phyloP scores from a whole-genome alignment of 129 eudicot genomes.

The Arctium lappa region DNA sequence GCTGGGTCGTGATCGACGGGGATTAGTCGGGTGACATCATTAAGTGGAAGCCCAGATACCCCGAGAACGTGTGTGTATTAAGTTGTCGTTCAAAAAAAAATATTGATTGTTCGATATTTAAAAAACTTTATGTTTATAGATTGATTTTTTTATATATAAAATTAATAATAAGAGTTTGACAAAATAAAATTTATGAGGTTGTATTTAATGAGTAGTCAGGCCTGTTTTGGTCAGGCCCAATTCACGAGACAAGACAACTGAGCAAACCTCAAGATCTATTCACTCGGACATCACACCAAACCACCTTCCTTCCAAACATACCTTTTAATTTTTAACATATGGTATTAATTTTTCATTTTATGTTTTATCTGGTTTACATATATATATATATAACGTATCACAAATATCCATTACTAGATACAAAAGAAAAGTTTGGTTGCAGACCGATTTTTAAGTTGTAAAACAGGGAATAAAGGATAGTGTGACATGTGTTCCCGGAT shows the following conservation, averaged over 20 bases:
- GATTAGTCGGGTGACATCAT: too few relatives aligned
- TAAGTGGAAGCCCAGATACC: too few relatives aligned
- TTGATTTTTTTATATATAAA: background rate
- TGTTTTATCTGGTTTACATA: background rate
- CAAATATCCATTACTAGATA: too few relatives aligned
- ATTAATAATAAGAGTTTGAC: background rate
- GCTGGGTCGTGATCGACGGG: too few relatives aligned
- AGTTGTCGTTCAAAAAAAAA: too few relatives aligned
- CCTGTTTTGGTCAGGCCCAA: conserved; percentile 21
- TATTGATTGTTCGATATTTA: background rate
- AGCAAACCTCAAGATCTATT: conserved; percentile 1
- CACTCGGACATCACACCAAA: background rate
- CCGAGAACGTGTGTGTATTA: too few relatives aligned
- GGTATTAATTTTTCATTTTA: too few relatives aligned
- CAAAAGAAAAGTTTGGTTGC: too few relatives aligned
- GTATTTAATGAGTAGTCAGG: background rate
- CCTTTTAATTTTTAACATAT: background rate
- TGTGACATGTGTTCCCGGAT: too few relatives aligned
- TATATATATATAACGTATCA: too few relatives aligned
- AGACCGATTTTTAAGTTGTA: too few relatives aligned
- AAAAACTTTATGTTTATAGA: background rate
- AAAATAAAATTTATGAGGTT: background rate
- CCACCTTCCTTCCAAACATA: background rate
- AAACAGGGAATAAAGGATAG: too few relatives aligned
- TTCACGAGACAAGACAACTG: conserved; percentile 24